Conservation (phyloP, 164 flowering plant species). For the Cinnamomum chago region DNA sequence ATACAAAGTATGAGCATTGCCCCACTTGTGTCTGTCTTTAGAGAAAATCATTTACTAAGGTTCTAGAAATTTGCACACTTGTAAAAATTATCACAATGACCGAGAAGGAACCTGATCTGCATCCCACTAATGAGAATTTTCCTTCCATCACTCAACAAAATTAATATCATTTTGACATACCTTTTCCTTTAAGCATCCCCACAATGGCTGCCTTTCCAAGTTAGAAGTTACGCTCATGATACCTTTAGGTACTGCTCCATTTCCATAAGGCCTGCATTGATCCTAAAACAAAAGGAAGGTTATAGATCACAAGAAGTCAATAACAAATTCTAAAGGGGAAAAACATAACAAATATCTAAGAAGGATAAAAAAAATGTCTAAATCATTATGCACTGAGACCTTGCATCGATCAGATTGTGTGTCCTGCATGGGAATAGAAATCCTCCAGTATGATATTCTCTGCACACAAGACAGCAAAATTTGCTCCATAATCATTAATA, state of each 20-base stretch:
- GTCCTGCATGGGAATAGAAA: constrained; percentile 20
- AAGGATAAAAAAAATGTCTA: not conserved
- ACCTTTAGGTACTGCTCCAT: constrained; percentile 74
- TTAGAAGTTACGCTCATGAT: constrained; percentile 61
- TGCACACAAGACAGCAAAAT: constrained; percentile 20
- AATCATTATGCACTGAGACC: constrained; percentile 27
- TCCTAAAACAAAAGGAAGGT: constrained; percentile 28
- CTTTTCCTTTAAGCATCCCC: constrained; percentile 43
- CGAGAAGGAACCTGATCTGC: too few species aligned
- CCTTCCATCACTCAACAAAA: not conserved
- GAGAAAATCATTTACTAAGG: too few species aligned
- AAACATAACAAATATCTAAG: not conserved
- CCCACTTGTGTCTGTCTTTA: too few species aligned
- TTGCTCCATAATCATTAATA: not conserved
- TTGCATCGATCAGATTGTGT: constrained; percentile 35
- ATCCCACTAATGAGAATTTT: too few species aligned
- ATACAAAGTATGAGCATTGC: too few species aligned
- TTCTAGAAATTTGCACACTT: too few species aligned
- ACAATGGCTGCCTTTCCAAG: constrained; percentile 75
- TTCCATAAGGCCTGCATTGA: constrained; percentile 61
- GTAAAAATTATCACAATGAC: too few species aligned
- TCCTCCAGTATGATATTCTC: constrained; percentile 45
- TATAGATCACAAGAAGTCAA: not conserved
- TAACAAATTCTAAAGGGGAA: not conserved
- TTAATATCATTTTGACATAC: constrained; percentile 22